Evolutionary conservation across 805 yeast genomes (phyloP), one percentile per base, ranked within the genome.

Genomic region (Scheffersomyces lignosus): DNA sequence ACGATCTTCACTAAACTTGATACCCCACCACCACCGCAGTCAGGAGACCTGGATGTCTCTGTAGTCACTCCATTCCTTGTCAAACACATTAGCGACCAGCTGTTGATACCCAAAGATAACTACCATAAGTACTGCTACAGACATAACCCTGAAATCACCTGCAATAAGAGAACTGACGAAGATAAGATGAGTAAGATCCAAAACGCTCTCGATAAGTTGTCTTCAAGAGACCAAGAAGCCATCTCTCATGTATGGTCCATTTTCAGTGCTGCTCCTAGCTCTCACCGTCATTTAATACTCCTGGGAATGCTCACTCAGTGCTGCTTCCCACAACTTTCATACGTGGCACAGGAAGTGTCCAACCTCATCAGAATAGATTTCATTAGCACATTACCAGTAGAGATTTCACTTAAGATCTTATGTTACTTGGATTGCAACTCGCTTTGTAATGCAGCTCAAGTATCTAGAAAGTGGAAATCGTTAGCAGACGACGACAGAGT

Each of bases 401-500:
- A 93, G 57, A 66, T 93, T 31, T 76, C 96, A 2, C 73, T 89
- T 46, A 89, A 88, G 59, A 82, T 93, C 20, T 66, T 93, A 31
- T 86, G 95, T 51, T 91, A 87, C 58, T 66, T 93, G 43, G 99
- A 93, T 59, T 91, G 98, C 62, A 83, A 81, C 35, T 87, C 96
- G n/a, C 73, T 93, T 30, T 90, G 97, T 60, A 82, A 78, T 47
- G 96, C 98, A 0, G 95, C 97, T 0, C 95, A 85, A 64, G 99
- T 93, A 2, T 84, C 90, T 22, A 77, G 80, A 36, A 78, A 77
- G 35, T 93, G 99, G 99, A 81, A 87, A 56, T 67, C 69, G 38
- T 67, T 93, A 40, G 98, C 99, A 1, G 96, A 93, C 60, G 97
- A 91, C 57, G 98, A 93, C 55, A 67, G 95, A 33, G 97, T 93